Conservation (phyloP, 495 filamentous ascomycete species). For the Pseudevernia furfuracea region DNA sequence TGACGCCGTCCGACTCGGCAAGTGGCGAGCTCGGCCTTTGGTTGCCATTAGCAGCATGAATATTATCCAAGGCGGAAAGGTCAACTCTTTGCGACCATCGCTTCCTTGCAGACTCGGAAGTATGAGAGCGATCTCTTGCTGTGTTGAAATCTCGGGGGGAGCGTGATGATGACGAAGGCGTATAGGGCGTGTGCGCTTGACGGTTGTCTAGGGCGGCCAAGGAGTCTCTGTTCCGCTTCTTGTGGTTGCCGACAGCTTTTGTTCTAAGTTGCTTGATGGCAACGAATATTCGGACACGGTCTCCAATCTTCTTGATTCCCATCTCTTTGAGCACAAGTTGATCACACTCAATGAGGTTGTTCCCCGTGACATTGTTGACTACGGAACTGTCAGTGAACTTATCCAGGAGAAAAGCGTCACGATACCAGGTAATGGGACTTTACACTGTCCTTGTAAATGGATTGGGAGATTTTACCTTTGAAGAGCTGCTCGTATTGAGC, state of each 20-base stretch:
- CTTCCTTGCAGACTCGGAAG: constrained; percentile 48
- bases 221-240: constrained; percentile 68
- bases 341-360: constrained; percentile 93
- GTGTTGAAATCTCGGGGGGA: constrained; percentile 53
- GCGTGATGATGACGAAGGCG: constrained; percentile 52
- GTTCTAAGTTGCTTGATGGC: constrained; percentile 88
- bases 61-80: constrained; percentile 29
- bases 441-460: not conserved
- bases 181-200: constrained; percentile 39
- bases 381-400: not conserved
- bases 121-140: constrained; percentile 33
- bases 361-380: constrained; percentile 93
- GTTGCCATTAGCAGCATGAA: constrained; percentile 22
- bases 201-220: constrained; percentile 35
- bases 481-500: constrained; percentile 89
- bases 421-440: not conserved
- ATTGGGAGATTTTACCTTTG: constrained; percentile 46
- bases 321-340: constrained; percentile 95
- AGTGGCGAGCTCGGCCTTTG: constrained; percentile 62
- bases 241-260: constrained; percentile 73
- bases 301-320: constrained; percentile 95
- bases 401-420: not conserved
- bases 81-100: constrained; percentile 66
- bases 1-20: constrained; percentile 43
- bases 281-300: constrained; percentile 88